Evolutionary conservation across 345 rosid species (phyloP).

Genomic region (Citrus hindsii): DNA sequence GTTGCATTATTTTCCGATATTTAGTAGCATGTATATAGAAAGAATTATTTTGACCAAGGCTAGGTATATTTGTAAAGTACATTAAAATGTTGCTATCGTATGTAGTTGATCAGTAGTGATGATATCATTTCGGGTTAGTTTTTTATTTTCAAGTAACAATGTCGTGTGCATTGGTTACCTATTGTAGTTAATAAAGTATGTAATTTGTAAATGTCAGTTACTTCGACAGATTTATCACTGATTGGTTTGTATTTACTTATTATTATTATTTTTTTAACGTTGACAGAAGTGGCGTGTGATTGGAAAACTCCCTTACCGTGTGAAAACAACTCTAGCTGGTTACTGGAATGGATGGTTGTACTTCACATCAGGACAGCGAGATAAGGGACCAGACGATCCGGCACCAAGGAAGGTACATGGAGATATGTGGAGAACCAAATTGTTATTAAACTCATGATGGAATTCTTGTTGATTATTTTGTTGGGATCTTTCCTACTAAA

Average conservation of each 20-base stretch:
- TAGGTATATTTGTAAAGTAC: background rate
- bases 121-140: background rate
- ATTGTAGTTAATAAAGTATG: background rate
- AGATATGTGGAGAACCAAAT: conserved; percentile 90
- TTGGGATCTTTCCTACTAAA: background rate
- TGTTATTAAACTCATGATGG: conserved; percentile 47
- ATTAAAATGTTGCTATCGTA: background rate
- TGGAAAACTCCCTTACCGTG: conserved; percentile 91
- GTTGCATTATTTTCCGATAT: background rate
- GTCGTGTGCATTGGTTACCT: background rate
- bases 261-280: background rate
- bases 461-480: conserved; percentile 11
- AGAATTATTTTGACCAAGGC: background rate
- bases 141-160: background rate
- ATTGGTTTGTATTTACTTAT: background rate
- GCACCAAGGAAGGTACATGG: conserved; percentile 77
- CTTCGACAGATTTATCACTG: background rate
- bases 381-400: conserved; percentile 84
- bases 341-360: conserved; percentile 83
- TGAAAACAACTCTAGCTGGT: conserved; percentile 84
- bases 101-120: background rate
- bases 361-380: conserved; percentile 96
- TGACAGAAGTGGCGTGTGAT: conserved; percentile 83
- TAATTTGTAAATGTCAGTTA: background rate
- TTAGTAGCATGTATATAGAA: background rate